These are phyloP conservation scores for Elaeis oleifera DNA, from an alignment of 202 grass and related monocot genomes.

Conservation along the genomic window DNA sequence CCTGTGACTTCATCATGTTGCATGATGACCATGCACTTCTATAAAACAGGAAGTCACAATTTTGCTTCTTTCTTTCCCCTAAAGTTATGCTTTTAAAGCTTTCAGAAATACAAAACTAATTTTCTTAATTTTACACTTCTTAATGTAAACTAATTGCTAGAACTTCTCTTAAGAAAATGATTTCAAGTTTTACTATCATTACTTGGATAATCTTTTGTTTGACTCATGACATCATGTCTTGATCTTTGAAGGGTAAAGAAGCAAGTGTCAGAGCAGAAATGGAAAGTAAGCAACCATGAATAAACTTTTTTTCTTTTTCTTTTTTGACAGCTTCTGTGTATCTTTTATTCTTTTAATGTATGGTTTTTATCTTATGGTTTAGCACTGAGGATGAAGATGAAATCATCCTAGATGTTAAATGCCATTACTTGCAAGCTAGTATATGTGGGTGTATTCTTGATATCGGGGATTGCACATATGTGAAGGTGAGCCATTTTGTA, in stretches of 20 bases:
- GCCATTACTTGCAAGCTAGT: conserved; percentile 69
- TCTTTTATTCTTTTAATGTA: background rate
- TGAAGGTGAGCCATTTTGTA: conserved; percentile 48
- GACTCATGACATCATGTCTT: conserved; percentile 20
- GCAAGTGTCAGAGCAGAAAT: conserved; percentile 22
- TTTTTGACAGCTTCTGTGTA: too few relatives aligned
- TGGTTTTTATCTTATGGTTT: conserved; percentile 14
- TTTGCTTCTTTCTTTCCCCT: too few relatives aligned
- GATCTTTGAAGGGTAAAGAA: conserved; percentile 59
- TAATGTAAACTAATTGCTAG: too few relatives aligned
- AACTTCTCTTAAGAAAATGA: too few relatives aligned
- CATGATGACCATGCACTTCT: too few relatives aligned
- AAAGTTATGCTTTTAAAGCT: too few relatives aligned
- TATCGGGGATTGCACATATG: conserved; percentile 80
- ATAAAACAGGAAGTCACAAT: too few relatives aligned
- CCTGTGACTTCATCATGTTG: too few relatives aligned
- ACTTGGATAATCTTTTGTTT: conserved; percentile 25
- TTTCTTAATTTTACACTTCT: too few relatives aligned
- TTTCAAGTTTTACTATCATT: conserved; percentile 4
- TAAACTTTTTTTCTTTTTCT: conserved; percentile 6
- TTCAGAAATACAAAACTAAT: too few relatives aligned
- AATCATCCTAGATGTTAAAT: conserved; percentile 61
- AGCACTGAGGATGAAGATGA: conserved; percentile 40
- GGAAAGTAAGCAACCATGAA: conserved; percentile 39
- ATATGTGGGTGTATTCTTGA: conserved; percentile 46